phyloP scores from a whole-genome alignment of 495 filamentous ascomycete species.

The Clavariopsis aquatica region DNA sequence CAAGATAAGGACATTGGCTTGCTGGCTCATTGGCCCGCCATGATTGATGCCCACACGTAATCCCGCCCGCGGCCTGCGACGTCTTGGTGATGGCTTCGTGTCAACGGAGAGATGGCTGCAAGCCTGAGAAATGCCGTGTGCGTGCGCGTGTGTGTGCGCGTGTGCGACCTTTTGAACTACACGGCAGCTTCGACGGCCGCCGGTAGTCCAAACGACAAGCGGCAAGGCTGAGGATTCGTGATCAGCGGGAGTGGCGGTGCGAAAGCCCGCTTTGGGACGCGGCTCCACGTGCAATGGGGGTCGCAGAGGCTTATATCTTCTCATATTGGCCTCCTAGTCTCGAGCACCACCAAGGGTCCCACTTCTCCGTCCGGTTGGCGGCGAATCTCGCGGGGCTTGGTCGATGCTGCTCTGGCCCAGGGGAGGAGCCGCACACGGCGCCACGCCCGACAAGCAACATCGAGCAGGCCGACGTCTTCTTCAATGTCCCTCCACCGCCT shows the following conservation, averaged over 20 bases:
- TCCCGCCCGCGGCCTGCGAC: constrained; percentile 6
- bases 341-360: constrained; percentile 12
- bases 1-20: not conserved
- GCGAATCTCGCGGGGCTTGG: not conserved
- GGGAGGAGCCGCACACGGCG: not conserved
- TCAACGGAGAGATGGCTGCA: constrained; percentile 5
- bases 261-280: constrained; percentile 13
- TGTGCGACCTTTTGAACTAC: not conserved
- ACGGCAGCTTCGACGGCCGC: not conserved
- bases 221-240: not conserved
- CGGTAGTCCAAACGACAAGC: not conserved
- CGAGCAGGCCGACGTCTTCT: not conserved
- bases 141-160: not conserved
- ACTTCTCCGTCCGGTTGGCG: constrained; percentile 5
- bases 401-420: not conserved
- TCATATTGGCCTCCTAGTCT: constrained; percentile 8
- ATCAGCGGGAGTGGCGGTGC: constrained; percentile 5
- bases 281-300: constrained; percentile 29
- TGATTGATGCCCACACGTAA: constrained; percentile 27
- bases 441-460: not conserved
- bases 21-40: constrained; percentile 13
- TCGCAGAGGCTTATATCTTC: constrained; percentile 7
- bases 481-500: not conserved
- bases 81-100: constrained; percentile 11
- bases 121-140: not conserved